Percentiles rank a stretch among this genome's conserved stretches.
Evolutionary conservation across 2,329 filamentous ascomycete species (phyloP).

Genomic region (Purpureocillium lavendulum): DNA sequence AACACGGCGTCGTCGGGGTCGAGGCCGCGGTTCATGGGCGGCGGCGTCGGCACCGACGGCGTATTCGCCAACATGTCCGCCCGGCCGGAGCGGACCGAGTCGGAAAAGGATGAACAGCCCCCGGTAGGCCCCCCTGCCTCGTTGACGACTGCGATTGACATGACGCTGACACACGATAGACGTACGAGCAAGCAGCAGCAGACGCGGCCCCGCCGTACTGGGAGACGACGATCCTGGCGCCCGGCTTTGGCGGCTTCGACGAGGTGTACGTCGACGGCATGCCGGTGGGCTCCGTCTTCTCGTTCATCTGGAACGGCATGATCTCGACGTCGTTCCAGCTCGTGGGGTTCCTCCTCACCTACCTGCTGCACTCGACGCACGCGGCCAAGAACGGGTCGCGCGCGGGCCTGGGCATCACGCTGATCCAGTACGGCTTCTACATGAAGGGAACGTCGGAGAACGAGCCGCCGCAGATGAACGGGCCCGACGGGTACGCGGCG

Average conservation of each 20-base stretch:
- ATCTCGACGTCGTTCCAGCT: constrained; percentile 97
- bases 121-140: constrained; percentile 55
- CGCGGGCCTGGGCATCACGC: constrained; percentile 85
- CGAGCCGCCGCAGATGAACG: constrained; percentile 34
- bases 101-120: constrained; percentile 79
- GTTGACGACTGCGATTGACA: not conserved
- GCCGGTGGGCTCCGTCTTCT: constrained; percentile 81
- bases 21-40: constrained; percentile 51
- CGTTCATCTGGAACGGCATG: constrained; percentile 87
- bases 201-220: constrained; percentile 96
- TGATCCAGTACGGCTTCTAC: constrained; percentile 95
- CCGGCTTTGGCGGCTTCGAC: constrained; percentile 79
- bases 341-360: constrained; percentile 94
- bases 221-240: constrained; percentile 96
- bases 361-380: constrained; percentile 94
- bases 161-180: constrained; percentile 47
- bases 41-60: constrained; percentile 77
- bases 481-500: constrained; percentile 52
- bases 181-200: constrained; percentile 95
- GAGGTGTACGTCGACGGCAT: constrained; percentile 97
- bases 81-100: constrained; percentile 74
- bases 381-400: constrained; percentile 96
- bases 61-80: constrained; percentile 94
- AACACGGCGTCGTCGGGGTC: constrained; percentile 23
- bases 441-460: constrained; percentile 61